Conservation (phyloP, 1,284 basidiomycete genomes). For the Boletus smithii region DNA sequence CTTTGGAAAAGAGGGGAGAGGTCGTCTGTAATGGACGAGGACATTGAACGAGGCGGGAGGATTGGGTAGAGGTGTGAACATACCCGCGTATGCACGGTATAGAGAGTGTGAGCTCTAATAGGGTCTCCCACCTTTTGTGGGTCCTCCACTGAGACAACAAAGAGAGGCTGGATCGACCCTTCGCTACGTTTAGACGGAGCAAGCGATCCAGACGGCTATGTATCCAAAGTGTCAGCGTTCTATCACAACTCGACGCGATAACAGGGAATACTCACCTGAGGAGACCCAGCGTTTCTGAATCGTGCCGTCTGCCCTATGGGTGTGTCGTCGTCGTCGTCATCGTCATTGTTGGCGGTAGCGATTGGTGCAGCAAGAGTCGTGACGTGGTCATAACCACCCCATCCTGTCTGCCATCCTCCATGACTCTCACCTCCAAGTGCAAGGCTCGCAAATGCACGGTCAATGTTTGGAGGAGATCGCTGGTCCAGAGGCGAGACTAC, state of each 20-base stretch:
- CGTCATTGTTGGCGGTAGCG: conserved; percentile 35
- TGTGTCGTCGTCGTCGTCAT: conserved; percentile 72
- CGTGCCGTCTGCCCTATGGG: conserved; percentile 59
- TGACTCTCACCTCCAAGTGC: conserved; percentile 59
- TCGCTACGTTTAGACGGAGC: conserved; percentile 33
- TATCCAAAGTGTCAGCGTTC: conserved; percentile 6
- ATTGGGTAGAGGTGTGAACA: conserved; percentile 21
- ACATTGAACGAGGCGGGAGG: background rate
- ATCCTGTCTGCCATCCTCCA: conserved; percentile 54
- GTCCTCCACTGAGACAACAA: conserved; percentile 85
- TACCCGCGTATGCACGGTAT: conserved; percentile 88
- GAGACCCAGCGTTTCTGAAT: conserved; percentile 32
- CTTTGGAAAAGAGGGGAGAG: conserved; percentile 77
- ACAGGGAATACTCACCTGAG: conserved; percentile 20
- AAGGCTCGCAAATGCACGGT: conserved; percentile 55
- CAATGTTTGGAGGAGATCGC: conserved; percentile 34
- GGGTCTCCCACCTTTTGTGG: conserved; percentile 93
- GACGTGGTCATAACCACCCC: conserved; percentile 34
- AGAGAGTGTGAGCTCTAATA: conserved; percentile 89
- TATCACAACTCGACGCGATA: background rate
- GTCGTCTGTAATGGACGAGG: conserved; percentile 55
- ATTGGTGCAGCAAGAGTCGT: conserved; percentile 12
- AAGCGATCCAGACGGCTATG: conserved; percentile 21
- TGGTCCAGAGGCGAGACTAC: conserved; percentile 56
- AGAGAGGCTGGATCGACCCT: conserved; percentile 53